Evolutionary conservation across 2,329 filamentous ascomycete genomes (phyloP), one percentile per base, ranked within the genome.

Genomic region (Immersiporthe knoxdaviesiana): DNA sequence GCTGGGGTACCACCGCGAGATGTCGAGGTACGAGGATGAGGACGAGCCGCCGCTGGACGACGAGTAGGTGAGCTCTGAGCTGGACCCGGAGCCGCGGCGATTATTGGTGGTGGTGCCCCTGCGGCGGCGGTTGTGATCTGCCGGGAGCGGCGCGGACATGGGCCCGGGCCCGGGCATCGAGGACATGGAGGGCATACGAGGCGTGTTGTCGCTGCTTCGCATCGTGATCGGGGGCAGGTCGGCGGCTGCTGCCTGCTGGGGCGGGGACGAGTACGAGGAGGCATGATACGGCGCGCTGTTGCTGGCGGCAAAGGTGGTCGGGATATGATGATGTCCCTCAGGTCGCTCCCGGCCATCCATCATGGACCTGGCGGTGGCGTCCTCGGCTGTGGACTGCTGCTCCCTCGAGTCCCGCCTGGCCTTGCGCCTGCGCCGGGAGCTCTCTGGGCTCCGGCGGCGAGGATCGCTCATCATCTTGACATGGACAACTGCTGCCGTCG

Each of bases 21-120:
- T 89, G 74, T 93, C 90, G 66, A 92, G 79, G 68, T 89, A 83
- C 1, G 89, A 91, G 21, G 84, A 85, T 21, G 63, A 66, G 52
- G 85, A 86, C 39, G 65, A 67, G 56, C 56, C 59, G 56, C 61
- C 59, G 47, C 41, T 7, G 60, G 41, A 68, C 56, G 85, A 85
- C 50, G 84, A 88, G 68, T 83, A 87, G 30, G 83, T 85, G 37
- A 81, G 81, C 65, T 77, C 76, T 27, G 77, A 75, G 70, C 78
- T 79, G 24, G 79, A 81, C 39, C 56, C 67, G 6, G 72, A 63
- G 61, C 64, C 65, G 24, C 63, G 71, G 32, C 64, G 69, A 21
- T 41, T 56, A 35, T 35, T 35, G 35, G 35, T 35, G 35, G 35
- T 35, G 44, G 44, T n/a, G 52, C 35, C 61, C 35, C 47, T 68